Percentiles rank a stretch among this genome's conserved stretches.
Conservation (phyloP, 2,329 filamentous ascomycete genomes). For the Cladosporium velox region DNA sequence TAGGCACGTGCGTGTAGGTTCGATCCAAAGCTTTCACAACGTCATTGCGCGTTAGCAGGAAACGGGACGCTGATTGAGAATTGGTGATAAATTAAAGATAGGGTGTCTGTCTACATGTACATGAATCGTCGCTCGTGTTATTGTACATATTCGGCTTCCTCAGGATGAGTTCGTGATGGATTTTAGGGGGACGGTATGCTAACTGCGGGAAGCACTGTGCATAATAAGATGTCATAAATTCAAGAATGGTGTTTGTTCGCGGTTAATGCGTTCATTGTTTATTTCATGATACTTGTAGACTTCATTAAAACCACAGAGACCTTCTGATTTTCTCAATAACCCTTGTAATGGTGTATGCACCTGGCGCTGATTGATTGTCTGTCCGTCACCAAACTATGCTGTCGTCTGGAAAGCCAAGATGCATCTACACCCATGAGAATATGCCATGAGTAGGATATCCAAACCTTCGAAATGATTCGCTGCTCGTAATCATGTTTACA, state of each 20-base stretch:
- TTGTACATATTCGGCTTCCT: background rate
- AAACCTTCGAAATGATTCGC: background rate
- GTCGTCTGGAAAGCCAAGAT: background rate
- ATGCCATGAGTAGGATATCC: background rate
- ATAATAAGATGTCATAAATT: background rate
- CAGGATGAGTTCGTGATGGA: rapidly evolving
- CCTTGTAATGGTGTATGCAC: no score
- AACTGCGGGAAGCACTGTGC: background rate
- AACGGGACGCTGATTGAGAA: background rate
- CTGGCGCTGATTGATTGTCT: background rate
- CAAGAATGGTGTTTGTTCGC: background rate
- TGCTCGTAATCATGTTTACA: slow-evolving; percentile 11
- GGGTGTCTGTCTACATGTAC: no score
- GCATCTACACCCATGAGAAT: background rate
- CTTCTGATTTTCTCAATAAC: no score
- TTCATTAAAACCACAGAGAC: background rate
- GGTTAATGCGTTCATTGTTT: background rate
- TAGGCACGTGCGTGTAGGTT: slow-evolving; percentile 8
- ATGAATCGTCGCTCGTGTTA: background rate
- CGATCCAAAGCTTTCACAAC: slow-evolving; percentile 14
- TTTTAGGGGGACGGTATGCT: background rate
- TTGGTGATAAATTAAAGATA: background rate
- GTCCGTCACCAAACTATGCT: background rate
- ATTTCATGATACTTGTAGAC: background rate
- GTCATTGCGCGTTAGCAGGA: slow-evolving; percentile 13